Conservation (phyloP, 2,329 filamentous ascomycete species). For the Pestalotiopsis fici region DNA sequence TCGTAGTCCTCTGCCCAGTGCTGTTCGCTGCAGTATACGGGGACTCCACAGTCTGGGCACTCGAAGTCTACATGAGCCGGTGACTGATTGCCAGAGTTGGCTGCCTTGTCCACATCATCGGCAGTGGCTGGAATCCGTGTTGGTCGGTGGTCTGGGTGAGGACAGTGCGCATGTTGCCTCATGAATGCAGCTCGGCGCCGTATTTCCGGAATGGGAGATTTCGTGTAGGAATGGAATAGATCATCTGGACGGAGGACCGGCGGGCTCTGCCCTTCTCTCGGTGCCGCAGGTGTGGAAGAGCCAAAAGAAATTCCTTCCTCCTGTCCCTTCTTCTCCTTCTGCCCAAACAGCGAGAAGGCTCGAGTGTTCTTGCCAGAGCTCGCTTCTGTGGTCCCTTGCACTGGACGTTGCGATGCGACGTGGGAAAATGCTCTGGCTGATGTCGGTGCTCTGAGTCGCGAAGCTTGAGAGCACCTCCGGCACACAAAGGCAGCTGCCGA, state of each 20-base stretch:
- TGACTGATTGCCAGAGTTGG: constrained; percentile 55
- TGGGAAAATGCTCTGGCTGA: constrained; percentile 11
- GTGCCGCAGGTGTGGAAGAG: constrained; percentile 17
- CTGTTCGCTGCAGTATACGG: constrained; percentile 89
- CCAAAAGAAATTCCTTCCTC: constrained; percentile 13
- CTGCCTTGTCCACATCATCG: constrained; percentile 63
- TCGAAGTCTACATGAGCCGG: constrained; percentile 89
- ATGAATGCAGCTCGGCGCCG: constrained; percentile 87
- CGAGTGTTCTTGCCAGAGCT: constrained; percentile 10
- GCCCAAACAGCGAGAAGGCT: constrained; percentile 27
- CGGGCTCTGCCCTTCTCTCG: constrained; percentile 16
- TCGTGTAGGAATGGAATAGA: constrained; percentile 89
- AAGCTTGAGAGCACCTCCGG: constrained; percentile 21
- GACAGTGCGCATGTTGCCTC: constrained; percentile 89
- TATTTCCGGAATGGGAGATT: constrained; percentile 87
- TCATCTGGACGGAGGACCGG: constrained; percentile 68
- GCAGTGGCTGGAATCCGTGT: constrained; percentile 68
- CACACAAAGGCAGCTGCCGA: constrained; percentile 27
- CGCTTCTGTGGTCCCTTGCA: background rate
- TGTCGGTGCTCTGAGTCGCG: constrained; percentile 11
- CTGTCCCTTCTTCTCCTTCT: constrained; percentile 20
- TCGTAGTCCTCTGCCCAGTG: constrained; percentile 98
- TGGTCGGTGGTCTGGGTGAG: constrained; percentile 82
- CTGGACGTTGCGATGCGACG: constrained; percentile 1
- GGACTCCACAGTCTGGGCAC: constrained; percentile 93